Percentiles rank a stretch among this genome's conserved stretches.
Conservation (phyloP, 116 monocot species). For the Cymodocea nodosa region DNA sequence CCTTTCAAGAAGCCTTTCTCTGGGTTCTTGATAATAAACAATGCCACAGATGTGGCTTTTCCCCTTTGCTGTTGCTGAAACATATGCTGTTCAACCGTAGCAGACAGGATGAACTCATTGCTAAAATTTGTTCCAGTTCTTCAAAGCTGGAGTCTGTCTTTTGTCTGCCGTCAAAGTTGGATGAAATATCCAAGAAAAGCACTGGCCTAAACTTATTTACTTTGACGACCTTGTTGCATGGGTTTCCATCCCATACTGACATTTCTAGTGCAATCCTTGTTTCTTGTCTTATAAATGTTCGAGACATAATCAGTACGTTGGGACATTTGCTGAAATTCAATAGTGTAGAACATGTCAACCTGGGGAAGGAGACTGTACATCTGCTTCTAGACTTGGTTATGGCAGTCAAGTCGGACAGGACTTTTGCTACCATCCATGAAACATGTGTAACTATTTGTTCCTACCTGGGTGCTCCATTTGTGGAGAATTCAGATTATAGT, state of each 20-base stretch:
- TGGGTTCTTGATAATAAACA: constrained; percentile 22
- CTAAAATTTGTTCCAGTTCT: constrained; percentile 30
- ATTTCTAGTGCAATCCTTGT: constrained; percentile 46
- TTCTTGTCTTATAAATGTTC: constrained; percentile 55
- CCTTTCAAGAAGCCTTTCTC: constrained; percentile 52
- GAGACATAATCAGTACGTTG: constrained; percentile 39
- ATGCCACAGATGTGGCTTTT: constrained; percentile 24
- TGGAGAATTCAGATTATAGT: constrained; percentile 26
- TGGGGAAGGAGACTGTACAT: constrained; percentile 20
- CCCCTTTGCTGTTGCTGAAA: constrained; percentile 54
- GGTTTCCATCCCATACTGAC: constrained; percentile 55
- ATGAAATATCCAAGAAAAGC: constrained; percentile 25
- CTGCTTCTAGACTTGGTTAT: constrained; percentile 46
- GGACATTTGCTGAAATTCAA: constrained; percentile 52
- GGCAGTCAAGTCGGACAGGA: constrained; percentile 49
- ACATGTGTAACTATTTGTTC: constrained; percentile 57
- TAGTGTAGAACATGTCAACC: constrained; percentile 8
- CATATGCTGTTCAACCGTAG: constrained; percentile 38
- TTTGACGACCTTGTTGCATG: constrained; percentile 52
- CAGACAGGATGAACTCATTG: constrained; percentile 36
- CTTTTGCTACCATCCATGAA: constrained; percentile 39
- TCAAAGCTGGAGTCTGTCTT: constrained; percentile 33
- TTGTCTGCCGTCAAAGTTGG: constrained; percentile 45
- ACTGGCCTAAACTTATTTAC: constrained; percentile 11
- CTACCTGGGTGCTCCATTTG: constrained; percentile 19